Percentiles rank a stretch among this genome's conserved stretches.
phyloP scores from a whole-genome alignment of 371 early-diverging fungal species.

The Choanephora cucurbitarum region DNA sequence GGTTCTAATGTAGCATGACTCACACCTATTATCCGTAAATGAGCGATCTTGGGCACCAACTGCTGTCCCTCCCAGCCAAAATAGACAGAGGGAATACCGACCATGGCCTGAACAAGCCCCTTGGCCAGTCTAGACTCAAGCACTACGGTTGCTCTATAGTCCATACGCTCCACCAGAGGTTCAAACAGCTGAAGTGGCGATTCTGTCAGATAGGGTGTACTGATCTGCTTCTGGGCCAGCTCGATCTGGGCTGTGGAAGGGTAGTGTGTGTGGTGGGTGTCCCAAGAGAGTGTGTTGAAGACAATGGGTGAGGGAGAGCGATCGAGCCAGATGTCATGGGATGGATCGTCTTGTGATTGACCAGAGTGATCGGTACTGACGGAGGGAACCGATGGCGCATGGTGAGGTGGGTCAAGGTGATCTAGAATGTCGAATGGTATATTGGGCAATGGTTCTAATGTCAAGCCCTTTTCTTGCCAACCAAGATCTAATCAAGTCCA shows the following conservation, averaged over 20 bases:
- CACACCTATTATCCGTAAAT: constrained; percentile 46
- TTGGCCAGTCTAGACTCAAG: constrained; percentile 26
- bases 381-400: not conserved
- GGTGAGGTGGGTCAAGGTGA: not conserved
- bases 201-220: constrained; percentile 50
- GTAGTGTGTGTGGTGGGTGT: constrained; percentile 11
- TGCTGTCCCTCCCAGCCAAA: constrained; percentile 26
- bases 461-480: constrained; percentile 5
- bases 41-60: constrained; percentile 7
- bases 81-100: constrained; percentile 34
- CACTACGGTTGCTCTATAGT: constrained; percentile 2
- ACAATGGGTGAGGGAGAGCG: not conserved
- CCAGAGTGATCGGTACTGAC: not conserved
- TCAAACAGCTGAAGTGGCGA: constrained; percentile 32
- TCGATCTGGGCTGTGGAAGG: constrained; percentile 14
- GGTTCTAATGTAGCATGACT: constrained; percentile 30
- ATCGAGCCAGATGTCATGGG: constrained; percentile 16
- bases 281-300: constrained; percentile 23
- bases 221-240: constrained; percentile 15
- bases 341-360: constrained; percentile 8
- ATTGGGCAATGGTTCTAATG: constrained; percentile 7
- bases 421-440: constrained; percentile 14
- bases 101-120: constrained; percentile 25
- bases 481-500: constrained; percentile 3
- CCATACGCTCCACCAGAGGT: constrained; percentile 22